Evolutionary conservation across 768 basidiomycete genomes (phyloP), one percentile per base, ranked within the genome.

Genomic region (Lactarius pseudohatsudake): DNA sequence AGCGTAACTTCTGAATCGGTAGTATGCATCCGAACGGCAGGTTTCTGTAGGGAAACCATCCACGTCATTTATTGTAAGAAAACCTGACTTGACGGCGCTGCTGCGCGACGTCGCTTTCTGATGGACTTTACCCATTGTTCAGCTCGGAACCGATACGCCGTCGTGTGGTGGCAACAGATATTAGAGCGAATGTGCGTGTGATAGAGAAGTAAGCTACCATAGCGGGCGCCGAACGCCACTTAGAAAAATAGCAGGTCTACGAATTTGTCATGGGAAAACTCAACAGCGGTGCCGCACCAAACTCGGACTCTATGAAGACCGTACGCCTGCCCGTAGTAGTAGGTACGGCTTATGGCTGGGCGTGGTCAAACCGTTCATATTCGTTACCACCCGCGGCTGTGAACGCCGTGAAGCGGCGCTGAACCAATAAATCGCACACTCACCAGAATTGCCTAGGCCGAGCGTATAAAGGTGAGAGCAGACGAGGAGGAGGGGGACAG

Each of bases 401-500:
- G 8, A 56, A 56, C 34, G 55, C 18, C 30, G 30, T 30, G n/a
- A 26, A 2, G 40, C 9, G 34, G 57, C n/a, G 26, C 1, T 4
- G 3, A 32, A 9, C n/a, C n/a, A 38, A 59, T 13, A 56, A 34
- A 22, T 56, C 30, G 40, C n/a, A 11, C 43, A 8, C 43, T 10
- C 15, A 38, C 30, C 34, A 40, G 4, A 30, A 22, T 11, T 59
- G 0, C 53, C 36, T 18, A 56, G 13, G 22, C 6, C 2, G 13
- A 22, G 50, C 2, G 9, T 61, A 61, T 61, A 65, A 65, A 65
- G 13, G 54, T 34, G 9, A 32, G 45, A 8, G 30, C 5, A 61
- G 18, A 36, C 7, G 11, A 26, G 9, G 6, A 26, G 2, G 11
- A 26, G n/a, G 26, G 26, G 26, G 22, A 7, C 50, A 53, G 11